Conservation (phyloP, 2,329 filamentous ascomycete genomes). For the Mycosphaerella sp. region DNA sequence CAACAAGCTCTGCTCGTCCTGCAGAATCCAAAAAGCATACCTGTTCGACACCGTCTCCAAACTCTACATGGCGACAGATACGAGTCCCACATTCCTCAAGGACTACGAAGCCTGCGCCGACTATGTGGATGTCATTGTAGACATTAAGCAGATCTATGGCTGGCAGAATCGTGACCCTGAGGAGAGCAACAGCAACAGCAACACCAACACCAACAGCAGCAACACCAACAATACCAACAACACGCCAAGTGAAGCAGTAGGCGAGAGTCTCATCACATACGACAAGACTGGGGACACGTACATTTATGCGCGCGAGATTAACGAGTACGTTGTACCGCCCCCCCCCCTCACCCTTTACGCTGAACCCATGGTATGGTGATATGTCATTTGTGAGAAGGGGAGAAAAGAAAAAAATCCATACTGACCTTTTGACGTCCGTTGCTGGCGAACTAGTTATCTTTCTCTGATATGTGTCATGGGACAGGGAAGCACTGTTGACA, state of each 20-base stretch:
- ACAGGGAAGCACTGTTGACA: slow-evolving; percentile 71
- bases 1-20: slow-evolving; percentile 87
- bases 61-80: slow-evolving; percentile 97
- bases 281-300: slow-evolving; percentile 54
- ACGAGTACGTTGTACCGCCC: slow-evolving; percentile 45
- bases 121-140: slow-evolving; percentile 97
- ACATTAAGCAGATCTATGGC: slow-evolving; percentile 92
- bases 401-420: too few relatives aligned
- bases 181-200: slow-evolving; percentile 1
- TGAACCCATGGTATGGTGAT: too few relatives aligned
- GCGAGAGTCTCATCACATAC: slow-evolving; percentile 58
- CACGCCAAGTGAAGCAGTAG: slow-evolving; percentile 18
- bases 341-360: too few relatives aligned
- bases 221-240: too few relatives aligned
- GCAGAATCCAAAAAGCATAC: slow-evolving; percentile 95
- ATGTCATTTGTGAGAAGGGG: too few relatives aligned
- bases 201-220: too few relatives aligned
- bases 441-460: slow-evolving; percentile 60
- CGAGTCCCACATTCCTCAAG: slow-evolving; percentile 84
- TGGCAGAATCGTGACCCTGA: slow-evolving; percentile 43
- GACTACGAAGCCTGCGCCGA: slow-evolving; percentile 98
- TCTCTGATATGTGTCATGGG: slow-evolving; percentile 82
- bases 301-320: slow-evolving; percentile 61
- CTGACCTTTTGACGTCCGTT: too few relatives aligned
- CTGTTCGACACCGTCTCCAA: slow-evolving; percentile 97